Evolutionary conservation across 345 rosid species (phyloP), one percentile per base, ranked within the genome.

Genomic region (Syzygium aqueum): DNA sequence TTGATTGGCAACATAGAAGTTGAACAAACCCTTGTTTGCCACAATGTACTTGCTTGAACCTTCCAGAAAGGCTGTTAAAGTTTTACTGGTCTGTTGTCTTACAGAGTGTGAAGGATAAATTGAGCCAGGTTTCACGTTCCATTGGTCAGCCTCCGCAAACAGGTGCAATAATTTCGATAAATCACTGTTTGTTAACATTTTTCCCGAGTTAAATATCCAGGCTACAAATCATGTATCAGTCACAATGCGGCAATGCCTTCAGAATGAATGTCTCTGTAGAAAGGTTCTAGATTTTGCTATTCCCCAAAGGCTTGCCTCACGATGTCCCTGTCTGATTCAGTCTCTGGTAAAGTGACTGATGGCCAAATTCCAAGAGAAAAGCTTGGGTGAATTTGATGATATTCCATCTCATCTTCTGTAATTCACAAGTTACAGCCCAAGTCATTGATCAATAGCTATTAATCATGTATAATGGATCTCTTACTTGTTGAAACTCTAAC

Each of bases 81-180:
- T 82, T 84, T 53, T 65, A 61, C 28, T 11, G 52, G 21, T 59
- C 11, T 73, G 57, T 89, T 50, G 4, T 15, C 86, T 57, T 56
- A 27, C 92, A 95, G 97, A 87, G 78, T 84, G 85, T 92, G 77
- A 92, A 89, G 87, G 97, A 94, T 40, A 93, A 94, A 88, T 85
- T 95, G 87, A 85, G 33, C 51, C 95, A 91, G 90, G 94, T 92
- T 90, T 92, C 93, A 49, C 95, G 96, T 28, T 94, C 95, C 53
- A 52, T 91, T 82, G 91, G 88, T 87, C 95, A 85, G 86, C 43
- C 27, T 77, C 88, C 78, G 80, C 86, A 91, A 73, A 85, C 91
- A 52, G 93, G 98, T 97, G 92, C 22, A 8, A 43, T 57, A 63
- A 43, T 77, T 67, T 63, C 8, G 3, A 28, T 40, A 65, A 33